These are phyloP conservation scores for Mycena rebaudengoi DNA, from an alignment of 768 basidiomycete species.

Conservation along the genomic window DNA sequence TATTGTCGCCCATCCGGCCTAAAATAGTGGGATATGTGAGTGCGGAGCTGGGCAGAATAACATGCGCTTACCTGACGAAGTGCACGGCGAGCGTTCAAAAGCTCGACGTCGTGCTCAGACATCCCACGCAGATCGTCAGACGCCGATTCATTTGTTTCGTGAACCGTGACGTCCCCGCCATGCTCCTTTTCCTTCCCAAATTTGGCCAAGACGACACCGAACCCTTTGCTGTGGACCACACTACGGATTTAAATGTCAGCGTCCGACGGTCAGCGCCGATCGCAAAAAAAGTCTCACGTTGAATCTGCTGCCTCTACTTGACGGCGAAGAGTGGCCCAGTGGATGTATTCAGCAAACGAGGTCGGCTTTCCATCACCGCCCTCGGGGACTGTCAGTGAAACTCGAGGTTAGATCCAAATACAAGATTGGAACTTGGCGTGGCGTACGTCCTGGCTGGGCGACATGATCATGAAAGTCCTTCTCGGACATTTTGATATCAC, in stretches of 20 bases:
- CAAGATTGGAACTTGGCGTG: background rate
- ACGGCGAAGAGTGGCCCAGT: slow-evolving; percentile 7
- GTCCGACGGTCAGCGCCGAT: background rate
- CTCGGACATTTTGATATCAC: slow-evolving; percentile 7
- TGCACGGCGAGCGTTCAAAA: slow-evolving; percentile 6
- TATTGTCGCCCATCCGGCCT: slow-evolving; percentile 13
- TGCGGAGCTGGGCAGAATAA: slow-evolving; percentile 1
- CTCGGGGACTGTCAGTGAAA: slow-evolving; percentile 5
- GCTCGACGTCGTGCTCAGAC: slow-evolving; percentile 11
- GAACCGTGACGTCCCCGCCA: background rate
- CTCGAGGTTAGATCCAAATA: slow-evolving; percentile 2
- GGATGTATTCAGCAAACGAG: slow-evolving; percentile 11
- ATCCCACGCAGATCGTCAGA: slow-evolving; percentile 1
- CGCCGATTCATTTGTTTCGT: slow-evolving; percentile 5
- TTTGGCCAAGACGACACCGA: slow-evolving; percentile 9
- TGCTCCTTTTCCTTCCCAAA: slow-evolving; percentile 1
- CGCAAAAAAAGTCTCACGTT: slow-evolving; percentile 5
- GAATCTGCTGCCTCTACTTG: slow-evolving; percentile 1
- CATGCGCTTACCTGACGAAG: slow-evolving; percentile 9
- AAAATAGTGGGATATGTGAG: background rate
- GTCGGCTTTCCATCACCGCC: slow-evolving; percentile 8
- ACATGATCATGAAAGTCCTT: slow-evolving; percentile 10
- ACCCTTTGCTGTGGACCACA: slow-evolving; percentile 11
- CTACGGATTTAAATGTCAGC: slow-evolving; percentile 4
- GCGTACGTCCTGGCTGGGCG: slow-evolving; percentile 7